Conservation (phyloP, 2,329 filamentous ascomycete species). For the Tolypocladium capitatum region DNA sequence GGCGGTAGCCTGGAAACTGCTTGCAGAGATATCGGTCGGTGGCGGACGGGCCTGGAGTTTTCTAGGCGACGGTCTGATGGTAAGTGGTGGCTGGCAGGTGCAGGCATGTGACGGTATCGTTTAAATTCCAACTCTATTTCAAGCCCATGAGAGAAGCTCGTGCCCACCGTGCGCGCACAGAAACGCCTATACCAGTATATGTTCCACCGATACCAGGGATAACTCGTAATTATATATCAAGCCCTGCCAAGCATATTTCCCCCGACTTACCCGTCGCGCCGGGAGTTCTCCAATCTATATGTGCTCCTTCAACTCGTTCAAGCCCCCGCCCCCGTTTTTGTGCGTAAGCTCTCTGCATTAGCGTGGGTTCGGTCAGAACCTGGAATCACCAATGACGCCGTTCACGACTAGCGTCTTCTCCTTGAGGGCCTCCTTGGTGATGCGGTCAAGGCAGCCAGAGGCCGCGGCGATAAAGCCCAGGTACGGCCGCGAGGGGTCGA, state of each 20-base stretch:
- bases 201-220: neutral
- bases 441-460: constrained; percentile 47
- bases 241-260: neutral
- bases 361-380: neutral
- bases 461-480: constrained; percentile 75
- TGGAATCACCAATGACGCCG: neutral
- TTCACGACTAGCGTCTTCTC: constrained; percentile 1
- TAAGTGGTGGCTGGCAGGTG: too few species aligned
- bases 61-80: too few species aligned
- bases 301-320: too few species aligned
- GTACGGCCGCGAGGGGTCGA: constrained; percentile 37
- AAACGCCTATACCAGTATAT: neutral
- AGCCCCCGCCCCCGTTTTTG: neutral
- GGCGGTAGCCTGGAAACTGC: too few species aligned
- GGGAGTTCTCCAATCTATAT: neutral
- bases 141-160: too few species aligned
- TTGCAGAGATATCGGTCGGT: too few species aligned
- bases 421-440: constrained; percentile 8
- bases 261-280: neutral
- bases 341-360: neutral
- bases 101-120: too few species aligned
- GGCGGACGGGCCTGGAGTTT: too few species aligned
- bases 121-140: too few species aligned
- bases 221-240: neutral
- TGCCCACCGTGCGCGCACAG: neutral